These are phyloP conservation scores for Danielia reshetovae DNA, from an alignment of 805 yeast genomes.

Conservation along the genomic window DNA sequence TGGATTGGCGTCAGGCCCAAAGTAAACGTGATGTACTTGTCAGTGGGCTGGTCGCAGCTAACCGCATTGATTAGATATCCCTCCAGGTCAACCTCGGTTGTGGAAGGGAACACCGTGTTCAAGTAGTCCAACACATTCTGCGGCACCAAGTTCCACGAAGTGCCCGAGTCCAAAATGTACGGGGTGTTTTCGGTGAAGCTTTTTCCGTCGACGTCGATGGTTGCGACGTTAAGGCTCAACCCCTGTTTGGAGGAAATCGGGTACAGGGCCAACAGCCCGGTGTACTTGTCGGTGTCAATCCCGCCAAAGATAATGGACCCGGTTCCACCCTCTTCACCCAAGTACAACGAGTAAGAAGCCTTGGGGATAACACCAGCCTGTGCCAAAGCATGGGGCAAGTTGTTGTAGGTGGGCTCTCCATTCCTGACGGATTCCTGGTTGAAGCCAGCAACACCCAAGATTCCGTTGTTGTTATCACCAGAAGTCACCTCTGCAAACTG, in stretches of 20 bases:
- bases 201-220: conserved; percentile 7
- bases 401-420: conserved; percentile 4
- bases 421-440: not conserved
- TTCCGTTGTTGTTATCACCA: not conserved
- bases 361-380: conserved; percentile 5
- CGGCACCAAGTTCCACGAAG: conserved; percentile 11
- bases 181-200: conserved; percentile 2
- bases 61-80: conserved; percentile 4
- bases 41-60: conserved; percentile 13
- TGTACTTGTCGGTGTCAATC: conserved; percentile 26
- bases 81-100: conserved; percentile 1
- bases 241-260: conserved; percentile 3
- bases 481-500: conserved; percentile 8
- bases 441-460: conserved; percentile 9
- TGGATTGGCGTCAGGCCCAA: conserved; percentile 9
- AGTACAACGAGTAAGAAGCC: conserved; percentile 11
- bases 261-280: conserved; percentile 11
- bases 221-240: conserved; percentile 5
- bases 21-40: conserved; percentile 10
- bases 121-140: conserved; percentile 5
- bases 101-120: conserved; percentile 4
- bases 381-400: conserved; percentile 7
- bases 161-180: conserved; percentile 13
- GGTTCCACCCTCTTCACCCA: conserved; percentile 8
- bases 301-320: conserved; percentile 32